Base-by-base conservation (phyloP, 441 rosid species). In the Brassica hybrid region DNA sequence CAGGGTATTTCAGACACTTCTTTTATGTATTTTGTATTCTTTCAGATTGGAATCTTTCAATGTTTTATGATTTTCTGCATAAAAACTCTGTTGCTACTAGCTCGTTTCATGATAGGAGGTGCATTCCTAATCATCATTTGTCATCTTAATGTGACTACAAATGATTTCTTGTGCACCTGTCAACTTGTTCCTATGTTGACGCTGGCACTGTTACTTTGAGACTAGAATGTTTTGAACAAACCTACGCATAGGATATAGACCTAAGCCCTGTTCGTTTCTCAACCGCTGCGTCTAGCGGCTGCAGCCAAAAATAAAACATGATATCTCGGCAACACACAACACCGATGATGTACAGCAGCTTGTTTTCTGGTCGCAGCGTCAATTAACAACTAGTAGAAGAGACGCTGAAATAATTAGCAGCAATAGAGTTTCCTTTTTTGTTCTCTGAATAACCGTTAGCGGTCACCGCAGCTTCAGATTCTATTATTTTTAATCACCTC, bases 21-120 rank as follows among this genome's bases (percentile, higher is more conserved):
- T 30, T 23, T 74, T 66, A 11, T 67, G 60, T 75, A 67, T 59
- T 64, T 34, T 34, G 14, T 73, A 32, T 34, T 56, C 38, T 64
- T 21, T 41, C 32, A 25, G 21, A 25, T 12, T 74, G 45, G 50
- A 58, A 74, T 58, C 32, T 58, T 67, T 18, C 36, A 43, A 59
- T 56, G 7, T 54, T 21, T 56, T 14, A 25, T 8, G 6, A 27
- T 17, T 65, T 0, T 65, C 6, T 65, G 57, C 58, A 74, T 74
- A 11, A 56, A 56, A 4, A 11, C 25, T 58, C 21, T 52, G 1
- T 56, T 56, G 60, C 25, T 17, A 17, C 59, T 54, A 23, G n/a
- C 30, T 19, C 18, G 19, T 27, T 61, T 61, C 18, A 61, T 27
- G 34, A 27, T 54, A 43, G 50, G 41, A 23, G 16, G 9, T 9